Conservation (phyloP, 768 basidiomycete genomes). For the Crepidotus variabilis region DNA sequence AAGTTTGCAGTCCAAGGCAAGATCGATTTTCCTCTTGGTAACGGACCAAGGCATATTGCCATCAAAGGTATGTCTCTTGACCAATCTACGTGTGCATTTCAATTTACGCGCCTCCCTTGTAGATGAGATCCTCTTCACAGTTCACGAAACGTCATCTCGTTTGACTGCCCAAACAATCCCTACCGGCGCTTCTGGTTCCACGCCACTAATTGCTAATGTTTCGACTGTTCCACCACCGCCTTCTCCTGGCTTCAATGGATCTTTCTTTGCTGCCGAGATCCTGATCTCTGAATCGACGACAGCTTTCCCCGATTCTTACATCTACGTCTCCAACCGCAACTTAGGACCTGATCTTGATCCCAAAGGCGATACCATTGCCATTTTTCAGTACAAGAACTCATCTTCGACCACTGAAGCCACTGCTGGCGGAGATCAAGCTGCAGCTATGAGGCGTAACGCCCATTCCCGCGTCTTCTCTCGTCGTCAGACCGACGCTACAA, state of each 20-base stretch:
- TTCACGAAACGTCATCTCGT: conserved; percentile 52
- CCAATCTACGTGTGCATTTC: not conserved
- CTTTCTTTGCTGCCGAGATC: conserved; percentile 56
- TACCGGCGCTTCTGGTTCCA: conserved; percentile 43
- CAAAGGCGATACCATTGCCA: conserved; percentile 56
- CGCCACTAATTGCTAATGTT: conserved; percentile 41
- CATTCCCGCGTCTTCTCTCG: not conserved
- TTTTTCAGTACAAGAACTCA: conserved; percentile 37
- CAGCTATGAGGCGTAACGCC: not conserved
- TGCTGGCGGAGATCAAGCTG: not conserved
- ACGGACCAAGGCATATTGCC: conserved; percentile 47
- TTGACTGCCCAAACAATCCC: conserved; percentile 58
- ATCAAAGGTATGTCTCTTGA: conserved; percentile 15
- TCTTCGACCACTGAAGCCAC: too few relatives aligned
- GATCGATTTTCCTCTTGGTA: conserved; percentile 48
- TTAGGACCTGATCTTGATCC: conserved; percentile 36
- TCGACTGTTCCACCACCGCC: conserved; percentile 38
- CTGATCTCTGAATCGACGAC: conserved; percentile 44
- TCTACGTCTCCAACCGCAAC: conserved; percentile 67
- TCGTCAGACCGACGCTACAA: not conserved
- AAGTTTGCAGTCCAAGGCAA: conserved; percentile 51
- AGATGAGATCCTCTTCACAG: conserved; percentile 41
- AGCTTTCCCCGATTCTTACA: conserved; percentile 44
- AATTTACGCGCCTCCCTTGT: conserved; percentile 8
- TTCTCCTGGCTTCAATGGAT: conserved; percentile 9